A percentile compares a stretch with the other conserved stretches of the same genome.
Conservation (phyloP, 75 land plant genomes). For the Picea glauca region DNA sequence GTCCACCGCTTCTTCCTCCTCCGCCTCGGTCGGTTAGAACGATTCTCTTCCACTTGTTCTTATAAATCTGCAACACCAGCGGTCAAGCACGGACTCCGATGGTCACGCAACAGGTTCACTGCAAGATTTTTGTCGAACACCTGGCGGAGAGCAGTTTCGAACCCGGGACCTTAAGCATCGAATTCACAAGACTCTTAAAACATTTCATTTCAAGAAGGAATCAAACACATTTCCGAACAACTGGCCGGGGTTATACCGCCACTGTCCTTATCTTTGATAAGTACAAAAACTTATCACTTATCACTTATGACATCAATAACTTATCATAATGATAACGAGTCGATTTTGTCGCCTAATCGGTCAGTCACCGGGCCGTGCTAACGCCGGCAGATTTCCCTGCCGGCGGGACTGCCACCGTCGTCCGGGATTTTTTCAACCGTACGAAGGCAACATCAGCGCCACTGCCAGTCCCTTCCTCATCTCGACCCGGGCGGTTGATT, state of each 20-base stretch:
- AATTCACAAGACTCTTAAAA: not conserved
- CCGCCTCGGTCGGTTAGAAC: not conserved
- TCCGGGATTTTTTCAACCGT: no score
- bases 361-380: no score
- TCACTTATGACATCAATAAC: no score
- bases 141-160: not conserved
- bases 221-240: conserved; percentile 12
- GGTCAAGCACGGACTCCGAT: not conserved
- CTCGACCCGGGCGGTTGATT: no score
- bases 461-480: no score
- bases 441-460: no score
- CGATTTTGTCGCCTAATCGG: no score
- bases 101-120: not conserved
- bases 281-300: no score
- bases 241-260: conserved; percentile 14
- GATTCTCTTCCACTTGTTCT: no score
- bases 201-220: not conserved
- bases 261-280: conserved; percentile 12
- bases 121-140: not conserved
- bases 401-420: no score
- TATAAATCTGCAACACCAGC: not conserved
- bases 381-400: no score
- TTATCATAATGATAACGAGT: no score
- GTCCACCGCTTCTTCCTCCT: not conserved
- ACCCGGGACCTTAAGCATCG: conserved; percentile 1